A percentile compares a stretch with the other conserved stretches of the same genome.
phyloP scores from a whole-genome alignment of 2,329 filamentous ascomycete genomes.

The Penicillium hordei region DNA sequence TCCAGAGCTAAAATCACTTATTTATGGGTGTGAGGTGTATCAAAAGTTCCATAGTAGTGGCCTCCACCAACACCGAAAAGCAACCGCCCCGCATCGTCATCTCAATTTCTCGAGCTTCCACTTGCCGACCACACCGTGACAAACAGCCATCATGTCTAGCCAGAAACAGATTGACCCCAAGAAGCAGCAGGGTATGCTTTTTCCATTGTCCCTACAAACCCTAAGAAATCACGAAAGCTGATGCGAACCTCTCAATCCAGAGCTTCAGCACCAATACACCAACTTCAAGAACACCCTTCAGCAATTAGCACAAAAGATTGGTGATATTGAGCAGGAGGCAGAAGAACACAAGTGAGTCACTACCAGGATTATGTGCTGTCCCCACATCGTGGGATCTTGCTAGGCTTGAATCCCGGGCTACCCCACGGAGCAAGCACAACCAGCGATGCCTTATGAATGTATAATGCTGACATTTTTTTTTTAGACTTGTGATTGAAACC shows the following conservation, averaged over 20 bases:
- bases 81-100: conserved; percentile 35
- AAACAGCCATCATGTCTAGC: conserved; percentile 37
- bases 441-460: neutral
- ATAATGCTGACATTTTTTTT: conserved; percentile 18
- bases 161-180: conserved; percentile 43
- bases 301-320: conserved; percentile 92
- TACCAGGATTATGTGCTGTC: neutral
- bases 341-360: conserved; percentile 91
- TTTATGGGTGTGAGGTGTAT: neutral
- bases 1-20: neutral
- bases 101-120: conserved; percentile 31
- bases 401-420: neutral
- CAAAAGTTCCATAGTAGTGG: conserved; percentile 4
- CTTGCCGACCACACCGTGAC: conserved; percentile 7
- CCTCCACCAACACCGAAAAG: conserved; percentile 16
- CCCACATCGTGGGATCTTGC: neutral
- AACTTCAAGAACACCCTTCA: conserved; percentile 72
- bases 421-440: neutral
- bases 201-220: neutral
- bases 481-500: conserved; percentile 89
- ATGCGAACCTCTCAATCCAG: conserved; percentile 28
- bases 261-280: conserved; percentile 52
- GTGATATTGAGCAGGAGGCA: conserved; percentile 93
- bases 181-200: conserved; percentile 48
- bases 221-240: conserved; percentile 1